phyloP scores from a whole-genome alignment of 768 basidiomycete species.

The Candolleomyces efflorescens region DNA sequence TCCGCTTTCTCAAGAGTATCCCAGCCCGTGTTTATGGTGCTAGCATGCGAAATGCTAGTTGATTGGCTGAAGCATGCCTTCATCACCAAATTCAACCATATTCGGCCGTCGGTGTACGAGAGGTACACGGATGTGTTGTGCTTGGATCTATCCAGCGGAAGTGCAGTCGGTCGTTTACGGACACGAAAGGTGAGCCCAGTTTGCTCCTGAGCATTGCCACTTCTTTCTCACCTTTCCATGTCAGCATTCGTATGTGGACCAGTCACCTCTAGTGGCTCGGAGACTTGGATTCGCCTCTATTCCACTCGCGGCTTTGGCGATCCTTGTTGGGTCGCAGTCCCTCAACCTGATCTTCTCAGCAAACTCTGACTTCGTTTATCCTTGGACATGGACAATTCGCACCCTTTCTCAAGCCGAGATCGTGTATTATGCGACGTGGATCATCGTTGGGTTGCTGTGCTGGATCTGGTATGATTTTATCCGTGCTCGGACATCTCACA shows the following conservation, averaged over 20 bases:
- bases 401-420: slow-evolving; percentile 45
- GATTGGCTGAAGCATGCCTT: slow-evolving; percentile 99
- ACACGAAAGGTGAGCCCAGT: slow-evolving; percentile 56
- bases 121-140: slow-evolving; percentile 95
- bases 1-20: background rate
- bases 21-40: slow-evolving; percentile 88
- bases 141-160: slow-evolving; percentile 82
- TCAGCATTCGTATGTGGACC: slow-evolving; percentile 89
- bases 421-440: slow-evolving; percentile 59
- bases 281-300: slow-evolving; percentile 91
- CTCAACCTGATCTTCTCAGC: slow-evolving; percentile 54
- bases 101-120: slow-evolving; percentile 91
- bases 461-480: slow-evolving; percentile 78
- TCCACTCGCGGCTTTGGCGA: slow-evolving; percentile 80
- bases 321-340: slow-evolving; percentile 74
- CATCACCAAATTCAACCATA: slow-evolving; percentile 99
- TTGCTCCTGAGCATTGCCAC: background rate
- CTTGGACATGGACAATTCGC: slow-evolving; percentile 41
- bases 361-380: slow-evolving; percentile 32
- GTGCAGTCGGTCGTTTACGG: slow-evolving; percentile 61
- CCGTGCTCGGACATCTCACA: background rate
- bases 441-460: slow-evolving; percentile 55
- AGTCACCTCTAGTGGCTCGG: slow-evolving; percentile 90
- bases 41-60: slow-evolving; percentile 88
- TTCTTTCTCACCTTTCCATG: slow-evolving; percentile 5